phyloP scores from a whole-genome alignment of 805 yeast genomes.

The Barnettozyma salicaria region DNA sequence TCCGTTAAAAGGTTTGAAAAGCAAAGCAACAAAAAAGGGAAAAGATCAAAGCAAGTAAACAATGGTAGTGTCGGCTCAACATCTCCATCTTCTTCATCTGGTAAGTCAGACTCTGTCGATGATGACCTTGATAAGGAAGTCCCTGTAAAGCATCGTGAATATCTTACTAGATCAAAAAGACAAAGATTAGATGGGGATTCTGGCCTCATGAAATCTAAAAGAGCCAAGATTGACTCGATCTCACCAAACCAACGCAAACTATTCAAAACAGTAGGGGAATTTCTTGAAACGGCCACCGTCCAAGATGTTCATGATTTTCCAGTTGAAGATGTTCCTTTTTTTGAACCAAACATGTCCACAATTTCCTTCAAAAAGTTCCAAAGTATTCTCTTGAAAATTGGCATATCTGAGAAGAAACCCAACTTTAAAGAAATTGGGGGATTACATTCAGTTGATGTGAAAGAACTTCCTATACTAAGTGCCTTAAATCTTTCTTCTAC shows the following conservation, averaged over 20 bases:
- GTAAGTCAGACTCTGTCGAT: neutral
- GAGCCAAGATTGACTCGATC: neutral
- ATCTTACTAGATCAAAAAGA: slow-evolving; percentile 10
- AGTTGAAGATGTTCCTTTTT: slow-evolving; percentile 15
- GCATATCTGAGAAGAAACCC: slow-evolving; percentile 7
- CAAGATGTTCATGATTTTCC: slow-evolving; percentile 19
- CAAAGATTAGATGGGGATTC: neutral
- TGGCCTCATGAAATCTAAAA: too few species aligned
- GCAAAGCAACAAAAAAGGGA: too few species aligned
- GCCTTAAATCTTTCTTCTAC: slow-evolving; percentile 20
- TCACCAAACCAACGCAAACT: neutral
- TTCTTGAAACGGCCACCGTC: slow-evolving; percentile 14
- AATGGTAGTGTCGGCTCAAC: neutral
- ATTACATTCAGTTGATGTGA: slow-evolving; percentile 6
- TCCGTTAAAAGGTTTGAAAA: neutral
- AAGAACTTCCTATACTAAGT: slow-evolving; percentile 14
- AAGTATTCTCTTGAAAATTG: slow-evolving; percentile 11
- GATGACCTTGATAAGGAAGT: neutral
- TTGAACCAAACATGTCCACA: slow-evolving; percentile 15
- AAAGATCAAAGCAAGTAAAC: neutral
- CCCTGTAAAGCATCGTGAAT: slow-evolving; percentile 1
- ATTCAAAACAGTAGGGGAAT: slow-evolving; percentile 5
- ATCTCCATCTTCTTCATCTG: neutral
- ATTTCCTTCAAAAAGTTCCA: slow-evolving; percentile 10
- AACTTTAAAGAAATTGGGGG: slow-evolving; percentile 12